phyloP scores from a whole-genome alignment of 2,329 filamentous ascomycete species.

The Stachybotrys chlorohalonatus region DNA sequence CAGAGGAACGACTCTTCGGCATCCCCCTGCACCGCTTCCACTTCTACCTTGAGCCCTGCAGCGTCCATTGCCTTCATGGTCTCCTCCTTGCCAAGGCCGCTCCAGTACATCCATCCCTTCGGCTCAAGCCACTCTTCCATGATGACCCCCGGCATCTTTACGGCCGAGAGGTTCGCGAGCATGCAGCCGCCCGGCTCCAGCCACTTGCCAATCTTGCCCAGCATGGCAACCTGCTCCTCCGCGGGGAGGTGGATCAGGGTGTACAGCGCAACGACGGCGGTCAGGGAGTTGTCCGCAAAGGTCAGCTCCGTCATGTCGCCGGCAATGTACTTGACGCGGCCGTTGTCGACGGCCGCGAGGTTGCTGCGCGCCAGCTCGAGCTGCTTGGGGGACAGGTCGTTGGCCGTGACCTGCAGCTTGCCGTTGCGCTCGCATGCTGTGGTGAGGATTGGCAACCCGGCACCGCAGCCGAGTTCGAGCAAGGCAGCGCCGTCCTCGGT shows the following conservation, averaged over 20 bases:
- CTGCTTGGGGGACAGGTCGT: slow-evolving; percentile 32
- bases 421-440: slow-evolving; percentile 19
- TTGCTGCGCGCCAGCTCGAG: slow-evolving; percentile 19
- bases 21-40: slow-evolving; percentile 19
- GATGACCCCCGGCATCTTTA: slow-evolving; percentile 16
- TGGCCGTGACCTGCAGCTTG: slow-evolving; percentile 17
- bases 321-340: slow-evolving; percentile 5
- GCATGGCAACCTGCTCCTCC: slow-evolving; percentile 36
- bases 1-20: slow-evolving; percentile 26
- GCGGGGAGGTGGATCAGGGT: slow-evolving; percentile 46
- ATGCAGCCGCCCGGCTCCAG: slow-evolving; percentile 40
- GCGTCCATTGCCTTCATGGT: slow-evolving; percentile 19
- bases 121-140: slow-evolving; percentile 28
- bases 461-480: slow-evolving; percentile 34
- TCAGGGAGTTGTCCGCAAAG: slow-evolving; percentile 25
- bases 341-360: slow-evolving; percentile 7
- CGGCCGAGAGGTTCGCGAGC: slow-evolving; percentile 35
- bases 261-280: slow-evolving; percentile 43
- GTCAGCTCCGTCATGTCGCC: slow-evolving; percentile 29
- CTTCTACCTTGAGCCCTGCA: slow-evolving; percentile 22
- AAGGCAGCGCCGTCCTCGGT: slow-evolving; percentile 8
- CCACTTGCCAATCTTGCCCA: slow-evolving; percentile 36
- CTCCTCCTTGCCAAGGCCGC: slow-evolving; percentile 26
- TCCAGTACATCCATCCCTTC: slow-evolving; percentile 35
- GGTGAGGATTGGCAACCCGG: slow-evolving; percentile 25